phyloP scores from a whole-genome alignment of 352 stramenopile species.

The Globisporangium alternatum region DNA sequence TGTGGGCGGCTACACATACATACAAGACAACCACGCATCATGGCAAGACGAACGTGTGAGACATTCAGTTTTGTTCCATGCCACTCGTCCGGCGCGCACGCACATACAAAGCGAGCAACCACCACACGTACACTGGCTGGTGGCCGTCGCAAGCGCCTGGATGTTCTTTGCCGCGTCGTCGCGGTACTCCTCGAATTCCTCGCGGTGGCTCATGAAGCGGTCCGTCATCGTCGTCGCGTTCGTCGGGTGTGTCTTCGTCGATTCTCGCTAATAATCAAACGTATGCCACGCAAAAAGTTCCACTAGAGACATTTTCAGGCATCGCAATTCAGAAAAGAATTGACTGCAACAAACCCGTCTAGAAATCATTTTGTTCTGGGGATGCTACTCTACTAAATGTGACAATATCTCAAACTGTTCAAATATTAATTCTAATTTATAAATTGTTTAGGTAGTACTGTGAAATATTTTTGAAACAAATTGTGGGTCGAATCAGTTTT shows the following conservation, averaged over 20 bases:
- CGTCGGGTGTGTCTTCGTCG: neutral
- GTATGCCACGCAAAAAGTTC: neutral
- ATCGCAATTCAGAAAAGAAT: no score
- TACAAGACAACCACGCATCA: neutral
- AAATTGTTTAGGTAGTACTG: no score
- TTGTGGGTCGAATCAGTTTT: no score
- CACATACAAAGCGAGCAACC: neutral
- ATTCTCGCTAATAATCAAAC: neutral
- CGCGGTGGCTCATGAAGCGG: slow-evolving; percentile 67
- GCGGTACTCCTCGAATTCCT: slow-evolving; percentile 80
- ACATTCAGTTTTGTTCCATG: neutral
- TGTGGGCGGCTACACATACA: slow-evolving; percentile 29
- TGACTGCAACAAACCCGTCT: no score
- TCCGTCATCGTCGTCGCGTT: slow-evolving; percentile 54
- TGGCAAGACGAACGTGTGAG: neutral
- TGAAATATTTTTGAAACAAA: no score
- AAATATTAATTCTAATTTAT: no score
- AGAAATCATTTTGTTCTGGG: no score
- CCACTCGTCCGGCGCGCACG: neutral
- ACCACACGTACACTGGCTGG: slow-evolving; percentile 16
- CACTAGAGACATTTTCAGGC: neutral
- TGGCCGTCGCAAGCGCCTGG: slow-evolving; percentile 45
- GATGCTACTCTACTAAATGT: no score
- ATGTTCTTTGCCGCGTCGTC: slow-evolving; percentile 68
- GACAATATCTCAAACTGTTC: no score